These are phyloP conservation scores for Castanospermum australe DNA, from an alignment of 306 rosid species.

Conservation along the genomic window DNA sequence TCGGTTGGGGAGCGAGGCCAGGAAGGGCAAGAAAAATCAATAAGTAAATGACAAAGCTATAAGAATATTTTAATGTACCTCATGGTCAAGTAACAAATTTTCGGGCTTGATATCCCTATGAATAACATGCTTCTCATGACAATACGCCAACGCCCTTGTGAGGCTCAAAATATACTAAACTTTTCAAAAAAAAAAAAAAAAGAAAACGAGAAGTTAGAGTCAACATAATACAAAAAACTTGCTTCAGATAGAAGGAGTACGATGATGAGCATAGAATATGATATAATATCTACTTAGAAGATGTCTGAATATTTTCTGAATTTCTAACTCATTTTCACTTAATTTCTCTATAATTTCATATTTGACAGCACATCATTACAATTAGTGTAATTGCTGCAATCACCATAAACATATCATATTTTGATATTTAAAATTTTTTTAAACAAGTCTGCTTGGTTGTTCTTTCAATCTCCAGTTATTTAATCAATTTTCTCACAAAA, in stretches of 20 bases:
- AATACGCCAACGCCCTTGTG: constrained; percentile 79
- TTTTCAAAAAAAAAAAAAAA: constrained; percentile 19
- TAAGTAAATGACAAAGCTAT: background rate
- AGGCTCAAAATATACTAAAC: constrained; percentile 77
- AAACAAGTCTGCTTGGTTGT: background rate
- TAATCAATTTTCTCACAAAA: background rate
- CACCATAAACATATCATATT: background rate
- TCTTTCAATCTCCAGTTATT: background rate
- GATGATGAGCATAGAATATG: background rate
- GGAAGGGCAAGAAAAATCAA: background rate
- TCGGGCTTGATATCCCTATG: constrained; percentile 96
- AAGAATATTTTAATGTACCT: constrained; percentile 44
- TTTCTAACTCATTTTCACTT: background rate
- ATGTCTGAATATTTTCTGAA: background rate
- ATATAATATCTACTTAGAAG: background rate
- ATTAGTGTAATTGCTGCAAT: background rate
- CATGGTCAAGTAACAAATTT: constrained; percentile 84
- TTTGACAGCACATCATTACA: background rate
- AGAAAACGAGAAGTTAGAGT: too few relatives aligned
- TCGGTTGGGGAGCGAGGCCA: background rate
- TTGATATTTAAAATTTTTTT: background rate
- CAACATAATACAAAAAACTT: background rate
- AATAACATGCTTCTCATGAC: constrained; percentile 90
- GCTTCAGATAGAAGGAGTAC: background rate
- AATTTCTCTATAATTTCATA: background rate